These are phyloP conservation scores for Hypomyces perniciosus DNA, from an alignment of 2,329 filamentous ascomycete genomes.

Conservation along the genomic window DNA sequence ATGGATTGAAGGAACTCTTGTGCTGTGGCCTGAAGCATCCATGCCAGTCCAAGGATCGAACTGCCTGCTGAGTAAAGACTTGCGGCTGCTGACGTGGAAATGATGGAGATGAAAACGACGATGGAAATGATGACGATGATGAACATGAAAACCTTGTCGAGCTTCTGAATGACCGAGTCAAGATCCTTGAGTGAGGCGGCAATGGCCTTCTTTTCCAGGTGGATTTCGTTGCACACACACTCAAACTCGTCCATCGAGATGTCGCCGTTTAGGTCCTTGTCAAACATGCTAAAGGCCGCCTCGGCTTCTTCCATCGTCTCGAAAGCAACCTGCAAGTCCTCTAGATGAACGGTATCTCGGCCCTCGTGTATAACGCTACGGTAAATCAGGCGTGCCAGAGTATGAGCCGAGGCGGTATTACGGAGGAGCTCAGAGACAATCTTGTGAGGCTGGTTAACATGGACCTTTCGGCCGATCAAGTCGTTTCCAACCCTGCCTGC, in stretches of 20 bases:
- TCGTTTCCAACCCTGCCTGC: slow-evolving; percentile 84
- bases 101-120: slow-evolving; percentile 81
- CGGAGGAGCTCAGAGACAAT: slow-evolving; percentile 74
- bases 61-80: slow-evolving; percentile 87
- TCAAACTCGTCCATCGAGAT: slow-evolving; percentile 95
- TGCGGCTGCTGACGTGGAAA: slow-evolving; percentile 84
- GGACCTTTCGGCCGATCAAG: slow-evolving; percentile 72
- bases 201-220: slow-evolving; percentile 90
- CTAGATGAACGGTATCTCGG: slow-evolving; percentile 68
- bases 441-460: slow-evolving; percentile 73
- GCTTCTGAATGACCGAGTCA: slow-evolving; percentile 85
- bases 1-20: slow-evolving; percentile 92
- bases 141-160: slow-evolving; percentile 84
- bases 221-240: slow-evolving; percentile 88
- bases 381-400: slow-evolving; percentile 81
- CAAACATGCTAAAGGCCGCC: slow-evolving; percentile 85
- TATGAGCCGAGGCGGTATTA: slow-evolving; percentile 68
- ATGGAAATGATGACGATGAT: slow-evolving; percentile 75
- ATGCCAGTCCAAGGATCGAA: slow-evolving; percentile 80
- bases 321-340: slow-evolving; percentile 75
- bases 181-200: slow-evolving; percentile 91
- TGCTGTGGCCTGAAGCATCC: slow-evolving; percentile 87
- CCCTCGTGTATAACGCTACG: slow-evolving; percentile 74
- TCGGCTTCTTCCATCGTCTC: slow-evolving; percentile 79
- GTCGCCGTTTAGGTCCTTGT: slow-evolving; percentile 94